phyloP scores from a whole-genome alignment of 2,329 filamentous ascomycete genomes.

The Fusarium heterosporum region DNA sequence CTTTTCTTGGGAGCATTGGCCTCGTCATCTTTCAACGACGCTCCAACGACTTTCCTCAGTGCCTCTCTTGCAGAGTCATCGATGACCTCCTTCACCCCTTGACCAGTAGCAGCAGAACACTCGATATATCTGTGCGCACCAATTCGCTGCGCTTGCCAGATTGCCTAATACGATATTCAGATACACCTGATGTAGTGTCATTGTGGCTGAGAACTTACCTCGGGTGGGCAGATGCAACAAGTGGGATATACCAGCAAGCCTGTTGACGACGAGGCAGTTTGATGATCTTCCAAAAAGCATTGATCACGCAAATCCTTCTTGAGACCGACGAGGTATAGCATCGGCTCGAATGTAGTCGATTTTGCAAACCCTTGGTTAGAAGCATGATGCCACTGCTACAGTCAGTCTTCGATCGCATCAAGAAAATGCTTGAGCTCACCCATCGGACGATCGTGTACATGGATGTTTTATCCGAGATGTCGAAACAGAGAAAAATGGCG shows the following conservation, averaged over 20 bases:
- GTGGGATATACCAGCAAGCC: constrained; percentile 39
- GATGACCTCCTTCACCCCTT: constrained; percentile 50
- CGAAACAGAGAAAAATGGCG: constrained; percentile 55
- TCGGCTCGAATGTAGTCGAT: constrained; percentile 33
- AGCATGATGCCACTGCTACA: constrained; percentile 48
- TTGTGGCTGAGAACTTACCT: constrained; percentile 35
- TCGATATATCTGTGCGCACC: constrained; percentile 50
- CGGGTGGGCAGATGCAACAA: constrained; percentile 49
- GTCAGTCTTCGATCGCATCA: neutral
- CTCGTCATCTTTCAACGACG: constrained; percentile 7
- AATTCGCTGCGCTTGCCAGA: constrained; percentile 50
- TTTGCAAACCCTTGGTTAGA: constrained; percentile 46
- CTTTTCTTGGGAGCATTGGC: constrained; percentile 31
- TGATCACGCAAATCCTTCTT: constrained; percentile 51
- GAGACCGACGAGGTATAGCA: constrained; percentile 51
- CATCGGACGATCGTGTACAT: constrained; percentile 52
- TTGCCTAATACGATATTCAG: constrained; percentile 43
- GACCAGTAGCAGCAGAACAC: constrained; percentile 53
- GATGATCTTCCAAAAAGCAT: constrained; percentile 43
- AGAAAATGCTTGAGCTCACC: constrained; percentile 42
- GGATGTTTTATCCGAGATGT: constrained; percentile 51
- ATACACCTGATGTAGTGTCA: fast-evolving
- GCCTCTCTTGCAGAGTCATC: constrained; percentile 46
- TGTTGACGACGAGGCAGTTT: constrained; percentile 10
- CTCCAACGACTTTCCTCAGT: constrained; percentile 32